Base-by-base conservation (phyloP, 1,139 yeast species). In the Scheffersomyces titani region DNA sequence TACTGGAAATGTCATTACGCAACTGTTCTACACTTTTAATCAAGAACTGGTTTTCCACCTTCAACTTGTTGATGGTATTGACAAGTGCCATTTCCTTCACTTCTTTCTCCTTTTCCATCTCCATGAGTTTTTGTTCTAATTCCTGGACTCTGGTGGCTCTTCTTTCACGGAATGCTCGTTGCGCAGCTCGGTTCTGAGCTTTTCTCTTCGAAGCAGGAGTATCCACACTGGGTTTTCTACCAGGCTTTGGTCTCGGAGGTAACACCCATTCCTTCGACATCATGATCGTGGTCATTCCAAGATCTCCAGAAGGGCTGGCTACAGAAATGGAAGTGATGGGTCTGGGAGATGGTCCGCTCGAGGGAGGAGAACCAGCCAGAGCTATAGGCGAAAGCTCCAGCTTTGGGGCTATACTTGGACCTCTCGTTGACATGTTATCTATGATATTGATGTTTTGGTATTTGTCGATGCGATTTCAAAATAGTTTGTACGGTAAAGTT, bases 151-250 rank as follows among this genome's bases (percentile, higher is more conserved):
- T 64, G 9, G 85, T 87, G 19, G 96, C 97, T 65, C 96, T 73
- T 64, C 96, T 76, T 71, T 91, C 92, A 60, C 97, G 74, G 73
- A 92, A 93, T 0, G 98, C 98, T 56, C 98, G 74, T 74, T 92
- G 98, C 2, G 98, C 98, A 24, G 97, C 97, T 58, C 98, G 80
- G 70, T 93, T 93, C 73, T 93, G 98, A 0, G 97, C 97, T 72
- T 92, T 92, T 57, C 97, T 77, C 68, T 90, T 90, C 50, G 88
- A 83, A 1, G 89, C 89, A 0, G 90, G 90, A 0, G 89, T 85
- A 61, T 85, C 90, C 3, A 84, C 85, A 58, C 92, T 83, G 13
- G 97, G 97, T 71, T 91, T 91, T 58, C 97, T 77, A 11, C 97
- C 97, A 0, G 97, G 97, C 69, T 90, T 91, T 5, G 96, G 96